Evolutionary conservation across 164 flowering plant species (phyloP).

Genomic region (Vitis labrusca): DNA sequence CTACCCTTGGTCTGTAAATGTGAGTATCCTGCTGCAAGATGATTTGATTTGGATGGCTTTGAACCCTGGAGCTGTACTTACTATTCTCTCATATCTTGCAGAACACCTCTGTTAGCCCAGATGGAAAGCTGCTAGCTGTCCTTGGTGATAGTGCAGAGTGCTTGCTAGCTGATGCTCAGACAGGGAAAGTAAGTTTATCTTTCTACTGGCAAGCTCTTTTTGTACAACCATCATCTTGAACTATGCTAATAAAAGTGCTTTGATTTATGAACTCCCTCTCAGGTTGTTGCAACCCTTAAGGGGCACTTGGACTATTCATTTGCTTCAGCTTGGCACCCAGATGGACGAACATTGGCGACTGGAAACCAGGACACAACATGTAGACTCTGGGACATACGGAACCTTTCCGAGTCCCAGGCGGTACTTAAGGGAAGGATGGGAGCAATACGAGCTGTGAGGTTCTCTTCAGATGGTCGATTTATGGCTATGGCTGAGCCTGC

Average conservation of each 20-base stretch:
- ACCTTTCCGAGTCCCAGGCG: conserved; percentile 58
- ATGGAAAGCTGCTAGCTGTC: conserved; percentile 77
- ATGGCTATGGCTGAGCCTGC: conserved; percentile 97
- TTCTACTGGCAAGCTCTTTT: background rate
- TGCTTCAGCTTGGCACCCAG: conserved; percentile 95
- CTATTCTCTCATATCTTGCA: conserved; percentile 19
- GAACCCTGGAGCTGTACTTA: too few species aligned
- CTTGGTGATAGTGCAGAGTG: conserved; percentile 86
- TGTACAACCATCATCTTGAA: too few species aligned
- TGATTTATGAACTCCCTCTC: background rate
- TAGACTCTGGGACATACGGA: conserved; percentile 91
- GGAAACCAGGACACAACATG: conserved; percentile 96
- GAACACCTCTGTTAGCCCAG: conserved; percentile 83
- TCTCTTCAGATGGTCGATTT: conserved; percentile 80
- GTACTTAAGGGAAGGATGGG: conserved; percentile 91
- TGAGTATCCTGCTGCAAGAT: conserved; percentile 30
- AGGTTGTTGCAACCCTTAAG: conserved; percentile 54
- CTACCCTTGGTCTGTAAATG: conserved; percentile 89
- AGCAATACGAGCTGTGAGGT: conserved; percentile 74
- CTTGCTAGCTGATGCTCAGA: conserved; percentile 68
- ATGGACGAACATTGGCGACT: conserved; percentile 78
- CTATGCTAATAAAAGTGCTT: too few species aligned
- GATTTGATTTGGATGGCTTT: background rate
- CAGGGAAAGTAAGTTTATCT: conserved; percentile 61
- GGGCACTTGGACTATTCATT: conserved; percentile 93